Evolutionary conservation across 768 basidiomycete genomes (phyloP), one percentile per base, ranked within the genome.

Genomic region (Tephrocybe sp.): DNA sequence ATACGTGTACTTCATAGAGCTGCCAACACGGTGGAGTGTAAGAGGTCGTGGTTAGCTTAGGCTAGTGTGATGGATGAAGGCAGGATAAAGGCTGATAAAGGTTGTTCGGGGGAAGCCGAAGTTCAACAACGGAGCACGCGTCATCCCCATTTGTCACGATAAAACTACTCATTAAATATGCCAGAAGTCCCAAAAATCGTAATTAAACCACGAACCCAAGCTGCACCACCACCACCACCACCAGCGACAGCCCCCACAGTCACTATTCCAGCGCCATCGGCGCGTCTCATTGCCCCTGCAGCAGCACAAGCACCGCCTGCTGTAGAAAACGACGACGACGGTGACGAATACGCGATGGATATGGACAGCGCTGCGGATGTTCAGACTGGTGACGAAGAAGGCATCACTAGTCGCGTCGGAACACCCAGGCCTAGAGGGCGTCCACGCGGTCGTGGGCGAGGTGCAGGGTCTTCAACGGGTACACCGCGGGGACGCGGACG

Each of bases 141-240:
- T 26, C 41, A 31, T 32, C 40, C 26, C 40, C 40, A 42, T 42
- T 42, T 42, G 40, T 9, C 14, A 8, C 39, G 22, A 41, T 26
- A 31, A 38, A 48, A 20, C 38, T 39, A 26, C 30, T 19, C 35
- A 13, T 34, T 39, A 36, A 55, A 49, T 48, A 51, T 48, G 39
- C 39, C 54, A 17, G 39, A 42, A n/a, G 50, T 58, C n/a, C 57
- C 74, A 32, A 80, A 78, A 69, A 80, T 80, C 52, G 69, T 80
- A 45, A 78, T 80, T 47, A 78, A 74, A 59, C 70, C 76, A 17
- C 69, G 75, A 39, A 48, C 62, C 10, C 56, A 69, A 36, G 54
- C 67, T 46, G 53, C 23, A 48, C 63, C 39, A 60, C 62, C 42
- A 51, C 62, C 39, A 47, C 63, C 39, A 61, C 62, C 43, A 52